Evolutionary conservation across 1,284 basidiomycete species (phyloP), one percentile per base, ranked within the genome.

Genomic region (Tilletia walkeri): DNA sequence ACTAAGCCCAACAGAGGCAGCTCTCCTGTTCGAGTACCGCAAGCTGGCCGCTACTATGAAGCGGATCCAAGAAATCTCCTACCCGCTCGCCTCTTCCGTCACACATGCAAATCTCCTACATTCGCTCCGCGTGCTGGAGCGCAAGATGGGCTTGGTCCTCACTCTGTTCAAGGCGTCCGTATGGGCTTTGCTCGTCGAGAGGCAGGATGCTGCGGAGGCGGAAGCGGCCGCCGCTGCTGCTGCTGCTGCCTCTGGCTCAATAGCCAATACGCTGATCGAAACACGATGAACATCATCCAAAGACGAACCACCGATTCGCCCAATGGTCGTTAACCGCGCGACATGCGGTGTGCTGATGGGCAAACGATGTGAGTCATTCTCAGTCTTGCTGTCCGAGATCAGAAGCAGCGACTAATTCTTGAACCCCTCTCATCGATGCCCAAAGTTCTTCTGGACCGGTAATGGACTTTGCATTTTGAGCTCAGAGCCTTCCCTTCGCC

Each of bases 111-210:
- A 86, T 84, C 87, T 97, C 77, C 86, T 98, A n/a, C 87, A 87
- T 54, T 89, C 91, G 69, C 84, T 99, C 53, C 88, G 95, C 53
- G 87, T 89, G 1, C 86, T 98, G 59, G 95, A 98, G 84, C 89
- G 91, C 82, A 96, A 96, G 85, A 95, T 98, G 91, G 93, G 93
- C 5, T 87, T 99, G 49, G 80, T 82, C n/a, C 75, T 82, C 18
- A 74, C 75, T 2, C 84, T 95, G 90, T 95, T 93, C 87, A 93
- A 94, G 85, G 93, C 93, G 0, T 94, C 93, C 16, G 94, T 96
- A 0, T 97, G 93, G 93, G 92, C 91, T 9, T 90, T 95, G 63
- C 90, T 96, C 79, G 92, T 93, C 82, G 92, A 95, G 76, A 91
- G 92, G 76, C 88, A 90, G 68, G 86, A 87, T 48, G 85, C 85